A percentile compares a stretch with the other conserved stretches of the same genome.
phyloP scores from a whole-genome alignment of 148 eudicot genomes.

The Camellia granthamiana region DNA sequence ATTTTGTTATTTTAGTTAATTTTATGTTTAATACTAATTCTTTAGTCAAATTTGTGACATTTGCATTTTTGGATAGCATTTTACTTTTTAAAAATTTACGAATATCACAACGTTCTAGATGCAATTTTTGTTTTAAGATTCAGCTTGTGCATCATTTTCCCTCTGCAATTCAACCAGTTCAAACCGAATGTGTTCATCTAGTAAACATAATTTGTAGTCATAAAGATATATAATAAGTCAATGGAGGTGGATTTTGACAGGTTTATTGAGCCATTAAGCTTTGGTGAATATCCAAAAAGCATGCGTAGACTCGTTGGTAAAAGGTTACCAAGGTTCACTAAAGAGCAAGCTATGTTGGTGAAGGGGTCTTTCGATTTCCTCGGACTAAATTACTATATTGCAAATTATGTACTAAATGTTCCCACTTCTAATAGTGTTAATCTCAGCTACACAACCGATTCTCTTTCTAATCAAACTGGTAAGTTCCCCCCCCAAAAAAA shows the following conservation, averaged over 20 bases:
- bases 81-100: no score
- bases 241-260: background rate
- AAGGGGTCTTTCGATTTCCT: conserved; percentile 6
- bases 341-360: background rate
- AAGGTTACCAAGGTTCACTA: conserved; percentile 1
- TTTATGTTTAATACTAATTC: no score
- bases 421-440: background rate
- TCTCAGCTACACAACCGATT: background rate
- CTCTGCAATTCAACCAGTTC: no score
- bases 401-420: background rate
- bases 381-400: conserved; percentile 8
- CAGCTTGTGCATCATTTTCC: background rate
- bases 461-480: background rate
- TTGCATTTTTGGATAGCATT: no score
- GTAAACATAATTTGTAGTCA: background rate
- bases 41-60: no score
- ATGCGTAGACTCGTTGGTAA: background rate
- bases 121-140: no score
- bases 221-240: background rate
- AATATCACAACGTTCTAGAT: background rate
- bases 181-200: background rate
- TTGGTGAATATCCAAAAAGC: conserved; percentile 6
- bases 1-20: no score
- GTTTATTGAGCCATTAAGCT: conserved; percentile 3
- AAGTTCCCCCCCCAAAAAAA: background rate